Base-by-base conservation (phyloP, 179 eudicot genomes). In the Actinidia polygama region DNA sequence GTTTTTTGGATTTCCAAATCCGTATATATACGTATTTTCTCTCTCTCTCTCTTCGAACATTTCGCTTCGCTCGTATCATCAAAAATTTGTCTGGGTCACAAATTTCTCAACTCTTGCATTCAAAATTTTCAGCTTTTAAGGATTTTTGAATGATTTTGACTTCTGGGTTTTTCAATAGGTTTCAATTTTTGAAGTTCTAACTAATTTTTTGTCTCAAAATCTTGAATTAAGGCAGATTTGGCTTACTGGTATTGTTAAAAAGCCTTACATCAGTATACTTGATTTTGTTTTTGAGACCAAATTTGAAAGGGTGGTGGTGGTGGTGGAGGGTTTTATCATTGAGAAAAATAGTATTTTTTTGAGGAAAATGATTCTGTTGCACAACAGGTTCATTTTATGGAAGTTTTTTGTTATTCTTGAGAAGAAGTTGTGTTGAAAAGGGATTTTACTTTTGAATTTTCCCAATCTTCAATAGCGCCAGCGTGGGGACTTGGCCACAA, bases 381-480 rank as follows among this genome's bases (percentile, higher is more conserved):
- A 80, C 88, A 88, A 86, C 57, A 88, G 92, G 81, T 87, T 89
- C 85, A 93, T 90, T n/a, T 55, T 89, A 7, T 88, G 94, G 91
- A 92, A 90, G 78, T 87, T 89, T 18, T 84, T 85, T 83, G 85
- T 89, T n/a, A 75, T 86, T 86, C 89, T 88, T 89, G 94, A 92
- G 77, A 87, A 88, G 44, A 92, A 91, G 67, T 89, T 86, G 87
- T 83, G 90, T 94, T 78, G 91, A 82, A 26, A 93, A 91, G 86
- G 89, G 93, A 83, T 94, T 93, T 83, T 93, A 94, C 82, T 94
- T 94, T 83, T 94, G 97, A 97, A 94, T 94, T 15, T 93, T 92
- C 82, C 95, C 93, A 64, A 92, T 91, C 85, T 92, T 92, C 84
- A 90, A 86, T 87, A 94, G 89, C n/a, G 74, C 93, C 87, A 90